Base-by-base conservation (phyloP, 148 eudicot species). In the Rhododendron molle region DNA sequence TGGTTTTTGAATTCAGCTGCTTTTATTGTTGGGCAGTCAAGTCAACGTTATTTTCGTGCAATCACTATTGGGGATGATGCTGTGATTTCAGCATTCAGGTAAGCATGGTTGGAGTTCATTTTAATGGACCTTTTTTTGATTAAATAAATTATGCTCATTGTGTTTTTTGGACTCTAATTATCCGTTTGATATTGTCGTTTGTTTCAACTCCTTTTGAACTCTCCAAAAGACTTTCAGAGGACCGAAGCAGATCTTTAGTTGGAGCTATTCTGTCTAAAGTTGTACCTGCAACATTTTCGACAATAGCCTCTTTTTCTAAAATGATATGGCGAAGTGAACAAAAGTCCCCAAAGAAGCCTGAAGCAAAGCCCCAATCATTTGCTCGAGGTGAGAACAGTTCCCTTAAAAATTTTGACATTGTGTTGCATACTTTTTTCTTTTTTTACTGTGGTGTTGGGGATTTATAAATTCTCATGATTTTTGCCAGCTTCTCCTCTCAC, bases 1-100 rank as follows among this genome's bases (percentile, higher is more conserved):
- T 91, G 94, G 92, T 93, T 88, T 91, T 92, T 93, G 96, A 96
- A 91, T 94, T 91, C 95, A 94, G 94, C 96, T 96, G 92, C 92
- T 96, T 96, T 94, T 94, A 88, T 94, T 95, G 92, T 96, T 95
- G 96, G 93, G 96, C 99, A 96, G 99, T 95, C 98, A 90, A 96
- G 96, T 89, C 95, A 94, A 76, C 96, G 92, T 52, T 96, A 96
- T 87, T 96, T 91, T 81, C 90, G 95, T 89, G 99, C 98, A 85
- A 91, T 96, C 86, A 89, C 98, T 58, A 89, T 95, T 77, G 98
- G 98, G 88, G 91, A 87, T 81, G 97, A 95, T 91, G 97, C 99
- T 81, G 99, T 92, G 80, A 94, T 96, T 88, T 96, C 99, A 78
- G 99, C 98, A 23, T 95, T 91, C 94, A 94, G 99, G 99, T 92